phyloP scores from a whole-genome alignment of 2,329 filamentous ascomycete genomes.

The Lecanicillium sp. region DNA sequence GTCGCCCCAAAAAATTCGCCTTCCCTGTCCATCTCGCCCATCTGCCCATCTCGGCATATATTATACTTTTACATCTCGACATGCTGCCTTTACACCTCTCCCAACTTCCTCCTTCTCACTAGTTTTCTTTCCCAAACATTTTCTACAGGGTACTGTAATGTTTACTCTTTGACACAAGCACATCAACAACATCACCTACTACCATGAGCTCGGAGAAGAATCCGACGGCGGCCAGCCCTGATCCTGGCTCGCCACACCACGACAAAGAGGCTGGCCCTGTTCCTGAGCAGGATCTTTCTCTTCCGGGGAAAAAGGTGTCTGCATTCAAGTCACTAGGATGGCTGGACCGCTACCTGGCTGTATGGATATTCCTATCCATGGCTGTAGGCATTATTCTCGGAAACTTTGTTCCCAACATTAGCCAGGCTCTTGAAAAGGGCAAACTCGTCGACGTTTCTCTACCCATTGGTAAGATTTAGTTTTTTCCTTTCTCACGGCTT shows the following conservation, averaged over 20 bases:
- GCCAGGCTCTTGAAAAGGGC: constrained; percentile 51
- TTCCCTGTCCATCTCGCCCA: background rate
- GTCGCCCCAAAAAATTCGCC: constrained; percentile 1
- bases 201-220: no score
- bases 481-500: background rate
- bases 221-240: no score
- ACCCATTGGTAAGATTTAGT: constrained; percentile 47
- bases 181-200: background rate
- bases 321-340: constrained; percentile 40
- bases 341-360: constrained; percentile 47
- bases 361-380: constrained; percentile 70
- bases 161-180: background rate
- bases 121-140: no score
- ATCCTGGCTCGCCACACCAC: background rate
- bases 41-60: background rate
- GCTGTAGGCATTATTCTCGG: constrained; percentile 60
- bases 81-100: background rate
- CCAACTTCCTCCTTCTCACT: no score
- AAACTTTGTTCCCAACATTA: constrained; percentile 55
- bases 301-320: constrained; percentile 17
- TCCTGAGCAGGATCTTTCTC: background rate
- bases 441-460: constrained; percentile 55
- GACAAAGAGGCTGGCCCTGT: background rate
- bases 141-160: no score
- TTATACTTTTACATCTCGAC: background rate